Evolutionary conservation across 1,284 basidiomycete species (phyloP).

Genomic region (Malassezia obtusa): DNA sequence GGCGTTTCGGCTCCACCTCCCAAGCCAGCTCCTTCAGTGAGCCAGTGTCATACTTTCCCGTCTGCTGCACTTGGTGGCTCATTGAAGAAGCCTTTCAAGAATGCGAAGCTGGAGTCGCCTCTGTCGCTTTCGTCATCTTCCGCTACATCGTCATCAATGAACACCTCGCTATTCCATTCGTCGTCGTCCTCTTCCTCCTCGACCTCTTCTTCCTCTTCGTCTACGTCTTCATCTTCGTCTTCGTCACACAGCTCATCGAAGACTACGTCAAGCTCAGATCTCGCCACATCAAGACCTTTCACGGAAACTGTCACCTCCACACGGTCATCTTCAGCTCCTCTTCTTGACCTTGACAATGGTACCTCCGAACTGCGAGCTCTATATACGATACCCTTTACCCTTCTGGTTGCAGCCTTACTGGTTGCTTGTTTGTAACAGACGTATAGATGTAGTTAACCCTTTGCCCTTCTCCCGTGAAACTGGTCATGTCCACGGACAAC

Average conservation of each 20-base stretch:
- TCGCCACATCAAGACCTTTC: neutral
- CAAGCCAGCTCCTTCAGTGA: slow-evolving; percentile 4
- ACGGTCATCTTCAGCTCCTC: neutral
- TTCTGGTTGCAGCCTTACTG: neutral
- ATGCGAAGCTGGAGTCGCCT: neutral
- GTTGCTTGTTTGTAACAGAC: neutral
- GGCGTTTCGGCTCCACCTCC: neutral
- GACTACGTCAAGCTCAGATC: neutral
- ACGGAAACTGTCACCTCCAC: neutral
- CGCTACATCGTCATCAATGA: slow-evolving; percentile 1
- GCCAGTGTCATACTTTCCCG: slow-evolving; percentile 4
- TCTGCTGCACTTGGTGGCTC: slow-evolving; percentile 2
- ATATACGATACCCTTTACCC: neutral
- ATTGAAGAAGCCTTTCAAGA: slow-evolving; percentile 4
- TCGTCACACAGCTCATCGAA: neutral
- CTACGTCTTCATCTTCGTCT: neutral
- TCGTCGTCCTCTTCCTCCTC: neutral
- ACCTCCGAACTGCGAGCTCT: neutral
- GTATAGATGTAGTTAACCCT: neutral
- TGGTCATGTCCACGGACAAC: no score
- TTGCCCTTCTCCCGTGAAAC: no score
- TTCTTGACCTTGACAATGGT: neutral
- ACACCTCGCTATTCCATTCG: no score
- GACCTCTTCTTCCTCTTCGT: neutral
- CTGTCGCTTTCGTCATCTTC: neutral